Evolutionary conservation across 2,329 filamentous ascomycete genomes (phyloP), one percentile per base, ranked within the genome.

Genomic region (Pseudocercospora crystallina): DNA sequence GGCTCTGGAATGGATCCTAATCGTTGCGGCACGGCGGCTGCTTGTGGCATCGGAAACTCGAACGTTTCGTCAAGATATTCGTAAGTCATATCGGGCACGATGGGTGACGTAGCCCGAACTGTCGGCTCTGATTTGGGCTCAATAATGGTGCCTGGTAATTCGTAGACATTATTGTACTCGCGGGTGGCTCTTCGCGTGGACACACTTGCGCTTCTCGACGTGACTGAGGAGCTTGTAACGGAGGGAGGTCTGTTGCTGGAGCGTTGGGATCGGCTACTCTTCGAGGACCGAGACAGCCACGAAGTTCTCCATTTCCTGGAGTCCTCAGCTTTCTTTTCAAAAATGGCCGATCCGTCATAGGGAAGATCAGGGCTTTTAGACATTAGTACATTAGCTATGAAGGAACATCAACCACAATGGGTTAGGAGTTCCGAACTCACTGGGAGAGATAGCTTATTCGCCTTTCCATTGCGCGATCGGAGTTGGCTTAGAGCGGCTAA

Each of bases 121-220:
- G 17, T 7, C 7, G 12, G 32, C 33, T 37, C 13, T 32, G 33
- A 14, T 2, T 38, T 31, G 29, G 33, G 12, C 13, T 12, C 39
- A 15, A 35, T 17, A 13, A 29, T 15, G 20, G 10, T 33, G 34
- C 29, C 35, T 30, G 49, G 49, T 17, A 52, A 35, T 32, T 37
- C 44, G 26, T 52, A 52, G 43, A 47, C 35, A 44, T 47, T 51
- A 8, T 42, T 37, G 26, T 34, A 14, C 20, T 48, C 40, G 30
- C 33, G 34, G 38, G 32, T 17, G 12, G 38, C 20, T 26, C 36
- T 20, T 35, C 43, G 40, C 17, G 31, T 20, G 11, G 17, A 42
- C 17, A 38, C 15, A 43, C 49, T 43, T 34, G 32, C 40, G 32
- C 44, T 52, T 14, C 35, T 44, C 29, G 44, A 47, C n/a, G 49